phyloP scores from a whole-genome alignment of 2,329 filamentous ascomycete species.

The Dothistroma septosporum region DNA sequence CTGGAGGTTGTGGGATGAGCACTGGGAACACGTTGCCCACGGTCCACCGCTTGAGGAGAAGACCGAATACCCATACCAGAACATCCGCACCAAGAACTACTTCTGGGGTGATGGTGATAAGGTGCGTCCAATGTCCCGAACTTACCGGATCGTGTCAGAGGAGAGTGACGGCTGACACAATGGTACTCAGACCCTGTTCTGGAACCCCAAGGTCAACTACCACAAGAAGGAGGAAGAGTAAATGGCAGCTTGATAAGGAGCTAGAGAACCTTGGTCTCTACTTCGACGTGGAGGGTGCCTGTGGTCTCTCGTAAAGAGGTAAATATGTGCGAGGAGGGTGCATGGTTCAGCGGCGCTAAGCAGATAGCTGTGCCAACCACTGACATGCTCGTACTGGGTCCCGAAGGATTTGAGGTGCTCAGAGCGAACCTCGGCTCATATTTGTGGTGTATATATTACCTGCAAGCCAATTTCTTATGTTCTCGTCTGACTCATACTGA shows the following conservation, averaged over 20 bases:
- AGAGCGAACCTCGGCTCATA: conserved; percentile 63
- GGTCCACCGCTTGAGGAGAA: conserved; percentile 84
- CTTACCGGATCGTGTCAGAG: no score
- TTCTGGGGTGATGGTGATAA: conserved; percentile 95
- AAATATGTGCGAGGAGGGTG: neutral
- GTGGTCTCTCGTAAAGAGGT: neutral
- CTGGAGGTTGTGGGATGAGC: conserved; percentile 86
- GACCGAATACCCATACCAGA: conserved; percentile 92
- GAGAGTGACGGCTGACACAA: neutral
- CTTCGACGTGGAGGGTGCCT: neutral
- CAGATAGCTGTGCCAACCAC: conserved; percentile 2
- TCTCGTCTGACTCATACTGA: no score
- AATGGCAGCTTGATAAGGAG: neutral
- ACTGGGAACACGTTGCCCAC: conserved; percentile 94
- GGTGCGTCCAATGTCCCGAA: conserved; percentile 54
- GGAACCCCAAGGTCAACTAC: conserved; percentile 70
- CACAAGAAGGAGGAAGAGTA: conserved; percentile 9
- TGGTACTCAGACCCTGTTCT: conserved; percentile 54
- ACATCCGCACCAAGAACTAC: conserved; percentile 95
- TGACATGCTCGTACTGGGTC: conserved; percentile 1
- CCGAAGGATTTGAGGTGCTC: neutral
- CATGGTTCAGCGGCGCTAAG: neutral
- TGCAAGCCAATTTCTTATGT: neutral
- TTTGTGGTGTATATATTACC: conserved; percentile 33
- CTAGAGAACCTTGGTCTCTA: neutral